Percentiles rank a stretch among this genome's conserved stretches.
Conservation (phyloP, 768 basidiomycete species). For the Hebeloma cylindrosporum region DNA sequence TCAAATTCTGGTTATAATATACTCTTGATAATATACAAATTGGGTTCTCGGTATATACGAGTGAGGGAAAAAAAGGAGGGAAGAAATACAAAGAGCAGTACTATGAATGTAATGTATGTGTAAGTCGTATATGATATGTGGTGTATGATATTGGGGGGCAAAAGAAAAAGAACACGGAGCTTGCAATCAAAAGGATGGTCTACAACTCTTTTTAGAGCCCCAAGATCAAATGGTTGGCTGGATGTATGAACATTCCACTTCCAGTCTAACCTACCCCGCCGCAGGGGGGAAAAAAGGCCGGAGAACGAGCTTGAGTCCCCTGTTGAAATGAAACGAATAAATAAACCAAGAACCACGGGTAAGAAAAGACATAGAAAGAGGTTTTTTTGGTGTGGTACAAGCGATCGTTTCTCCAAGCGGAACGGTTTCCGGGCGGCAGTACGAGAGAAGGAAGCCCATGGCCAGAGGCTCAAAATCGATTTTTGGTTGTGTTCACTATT, state of each 20-base stretch:
- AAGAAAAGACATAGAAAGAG: conserved; percentile 23
- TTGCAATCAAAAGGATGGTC: conserved; percentile 3
- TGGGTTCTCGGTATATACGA: conserved; percentile 35
- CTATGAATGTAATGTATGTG: conserved; percentile 12
- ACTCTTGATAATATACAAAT: conserved; percentile 39
- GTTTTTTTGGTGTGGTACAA: too few species aligned
- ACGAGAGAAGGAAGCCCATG: too few species aligned
- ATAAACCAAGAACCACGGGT: conserved; percentile 40
- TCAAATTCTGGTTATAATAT: conserved; percentile 34
- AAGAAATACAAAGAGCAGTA: conserved; percentile 33
- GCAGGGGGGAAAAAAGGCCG: conserved; percentile 13
- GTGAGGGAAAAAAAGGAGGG: too few species aligned
- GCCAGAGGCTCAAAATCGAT: too few species aligned
- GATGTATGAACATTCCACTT: conserved; percentile 4
- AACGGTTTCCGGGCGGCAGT: too few species aligned
- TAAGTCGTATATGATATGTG: too few species aligned
- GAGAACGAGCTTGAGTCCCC: conserved; percentile 26
- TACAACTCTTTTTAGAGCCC: conserved; percentile 4
- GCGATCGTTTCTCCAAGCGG: too few species aligned
- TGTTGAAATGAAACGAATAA: conserved; percentile 43
- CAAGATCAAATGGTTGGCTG: conserved; percentile 5
- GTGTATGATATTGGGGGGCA: conserved; percentile 14
- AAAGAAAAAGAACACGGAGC: conserved; percentile 9
- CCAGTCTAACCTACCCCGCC: too few species aligned
- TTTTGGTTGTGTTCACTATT: conserved; percentile 28